Evolutionary conservation across 2,329 filamentous ascomycete genomes (phyloP), one percentile per base, ranked within the genome.

Genomic region (Hypoxylon sp.): DNA sequence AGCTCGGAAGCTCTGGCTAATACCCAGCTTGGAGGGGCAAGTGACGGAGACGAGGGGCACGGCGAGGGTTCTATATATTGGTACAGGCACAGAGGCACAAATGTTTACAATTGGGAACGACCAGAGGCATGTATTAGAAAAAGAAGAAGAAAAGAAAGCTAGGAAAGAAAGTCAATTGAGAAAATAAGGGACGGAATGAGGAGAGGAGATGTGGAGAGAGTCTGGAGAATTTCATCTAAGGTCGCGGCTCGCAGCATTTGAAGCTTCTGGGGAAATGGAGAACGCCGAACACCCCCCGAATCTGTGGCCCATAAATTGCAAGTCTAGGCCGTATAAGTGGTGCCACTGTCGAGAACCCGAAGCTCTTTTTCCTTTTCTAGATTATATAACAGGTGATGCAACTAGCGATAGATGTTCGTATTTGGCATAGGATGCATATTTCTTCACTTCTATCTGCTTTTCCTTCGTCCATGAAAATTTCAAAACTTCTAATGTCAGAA

Each of bases 231-330:
- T 53, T 25, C 41, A 60, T n/a, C 50, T 52, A 60, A 45, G 41
- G 48, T 66, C 62, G 59, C 63, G 63, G 62, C 41, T 64, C 30
- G 43, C 38, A 52, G 48, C 38, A 51, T 60, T 64, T 65, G 58
- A 68, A 58, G 58, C 58, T 65, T 70, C 65, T 67, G 67, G 64
- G 57, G 53, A 63, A 67, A 64, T 68, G 66, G 66, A 69, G 63
- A 65, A 69, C 53, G 65, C 65, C 64, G 68, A 70, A 60, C 21
- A 36, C 58, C 65, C 67, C 49, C 64, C 64, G 59, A 62, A 61
- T 36, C 11, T 60, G 32, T 30, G 32, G 41, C 28, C 56, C 56
- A 69, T 64, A 63, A 58, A 52, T 62, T 36, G 11, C 34, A 45
- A 57, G 46, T 57, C 60, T 64, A 68, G 60, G 57, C 61, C 43